Percentiles rank a stretch among this genome's conserved stretches.
These are phyloP conservation scores for Gossypium davidsonii DNA, from an alignment of 441 rosid species.

Conservation along the genomic window DNA sequence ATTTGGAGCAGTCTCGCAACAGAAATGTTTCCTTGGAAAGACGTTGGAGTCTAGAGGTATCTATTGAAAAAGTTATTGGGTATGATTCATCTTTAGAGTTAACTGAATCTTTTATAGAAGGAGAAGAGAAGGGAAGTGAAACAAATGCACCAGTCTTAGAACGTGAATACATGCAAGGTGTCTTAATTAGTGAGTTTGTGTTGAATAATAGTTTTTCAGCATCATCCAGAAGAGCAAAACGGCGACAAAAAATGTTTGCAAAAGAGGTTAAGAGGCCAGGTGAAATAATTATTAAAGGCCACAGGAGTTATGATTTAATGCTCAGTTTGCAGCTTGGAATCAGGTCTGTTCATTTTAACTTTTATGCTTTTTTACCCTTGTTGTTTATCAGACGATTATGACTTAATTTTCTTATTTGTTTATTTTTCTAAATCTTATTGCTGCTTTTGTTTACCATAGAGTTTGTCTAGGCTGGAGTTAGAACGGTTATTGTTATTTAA, in stretches of 20 bases:
- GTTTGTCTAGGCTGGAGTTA: background rate
- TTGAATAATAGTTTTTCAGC: conserved; percentile 57
- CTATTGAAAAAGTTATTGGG: conserved; percentile 87
- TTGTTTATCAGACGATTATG: background rate
- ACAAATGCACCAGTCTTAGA: conserved; percentile 62
- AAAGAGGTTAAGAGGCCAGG: conserved; percentile 90
- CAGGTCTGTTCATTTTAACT: conserved; percentile 44
- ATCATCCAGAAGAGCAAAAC: conserved; percentile 68
- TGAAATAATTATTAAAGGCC: conserved; percentile 92
- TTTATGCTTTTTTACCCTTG: background rate
- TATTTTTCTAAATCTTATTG: background rate
- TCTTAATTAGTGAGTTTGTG: conserved; percentile 83
- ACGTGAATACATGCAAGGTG: conserved; percentile 96
- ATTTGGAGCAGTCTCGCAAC: conserved; percentile 67
- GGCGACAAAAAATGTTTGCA: conserved; percentile 56
- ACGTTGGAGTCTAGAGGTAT: conserved; percentile 96
- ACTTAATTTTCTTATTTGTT: background rate
- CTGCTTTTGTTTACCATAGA: background rate
- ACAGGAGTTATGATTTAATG: conserved; percentile 94
- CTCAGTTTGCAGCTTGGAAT: conserved; percentile 95
- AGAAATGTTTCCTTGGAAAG: conserved; percentile 76
- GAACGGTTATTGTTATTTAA: background rate
- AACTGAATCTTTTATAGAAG: conserved; percentile 39
- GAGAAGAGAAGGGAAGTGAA: conserved; percentile 33
- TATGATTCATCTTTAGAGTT: conserved; percentile 58